Base-by-base conservation (phyloP, 2,329 filamentous ascomycete genomes). In the Diaporthe longicolla region DNA sequence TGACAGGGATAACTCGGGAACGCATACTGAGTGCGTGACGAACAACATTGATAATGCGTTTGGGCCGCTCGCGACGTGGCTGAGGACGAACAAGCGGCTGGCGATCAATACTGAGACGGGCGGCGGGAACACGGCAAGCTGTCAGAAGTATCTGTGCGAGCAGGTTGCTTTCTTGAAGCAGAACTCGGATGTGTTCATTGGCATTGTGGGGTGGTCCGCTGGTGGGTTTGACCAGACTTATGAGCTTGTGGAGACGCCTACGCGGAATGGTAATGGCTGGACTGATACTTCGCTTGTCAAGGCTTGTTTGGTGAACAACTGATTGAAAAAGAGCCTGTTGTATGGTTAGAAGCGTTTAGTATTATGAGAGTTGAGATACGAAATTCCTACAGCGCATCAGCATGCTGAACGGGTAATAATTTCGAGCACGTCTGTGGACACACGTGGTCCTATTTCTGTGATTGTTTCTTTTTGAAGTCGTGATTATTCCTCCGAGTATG, bases 1-100 rank as follows among this genome's bases (percentile, higher is more conserved):
- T 5, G 89, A 59, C 43, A 26, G 43, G 21, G 87, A 91, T 81
- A 88, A 88, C 81, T 88, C 86, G 17, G 90, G 90, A 48, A 88
- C 86, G 0, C 82, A 87, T 75, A 76, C 81, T 6, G 82, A 86
- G 73, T 92, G 90, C 79, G 86, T 86, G 3, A 89, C 85, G 1
- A 84, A 91, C 76, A 84, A 84, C 73, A 79, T 83, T 71, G 77
- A 76, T 74, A 74, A 71, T 17, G 77, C 79, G 13, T 84, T 84
- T 75, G 75, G 75, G 29, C 79, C 78, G 8, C 79, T 84, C 10
- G 82, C 82, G 9, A 75, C 76, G 65, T 84, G 81, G 79, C 79
- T 84, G 52, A 79, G 82, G 73, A 45, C 74, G n/a, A 79, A 82
- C 73, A 78, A 78, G 19, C 80, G 83, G 37, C 79, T 81, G 77